phyloP scores from a whole-genome alignment of 2,329 filamentous ascomycete species.

The Neurospora crassa region DNA sequence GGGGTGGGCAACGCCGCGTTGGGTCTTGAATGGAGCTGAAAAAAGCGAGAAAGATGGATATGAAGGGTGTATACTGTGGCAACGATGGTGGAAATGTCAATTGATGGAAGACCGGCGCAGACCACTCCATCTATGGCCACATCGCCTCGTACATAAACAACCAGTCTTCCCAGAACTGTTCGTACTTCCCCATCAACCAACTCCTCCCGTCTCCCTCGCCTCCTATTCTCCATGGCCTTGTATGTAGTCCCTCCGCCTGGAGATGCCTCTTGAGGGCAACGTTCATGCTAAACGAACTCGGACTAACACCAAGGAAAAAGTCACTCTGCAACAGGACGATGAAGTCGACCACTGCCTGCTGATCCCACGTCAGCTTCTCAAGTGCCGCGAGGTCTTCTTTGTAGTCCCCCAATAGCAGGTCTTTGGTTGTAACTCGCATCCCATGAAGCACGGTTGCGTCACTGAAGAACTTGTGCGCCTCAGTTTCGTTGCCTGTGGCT shows the following conservation, averaged over 20 bases:
- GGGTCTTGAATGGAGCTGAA: not conserved
- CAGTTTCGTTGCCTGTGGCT: slow-evolving; percentile 34
- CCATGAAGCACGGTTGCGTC: slow-evolving; percentile 23
- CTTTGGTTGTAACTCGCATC: slow-evolving; percentile 29
- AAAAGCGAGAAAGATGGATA: not conserved
- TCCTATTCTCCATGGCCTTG: slow-evolving; percentile 33
- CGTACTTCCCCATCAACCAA: slow-evolving; percentile 33
- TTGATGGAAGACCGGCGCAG: not conserved
- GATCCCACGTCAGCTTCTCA: slow-evolving; percentile 31
- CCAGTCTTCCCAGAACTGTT: slow-evolving; percentile 38
- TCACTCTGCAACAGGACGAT: slow-evolving; percentile 29
- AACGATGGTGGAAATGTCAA: not conserved
- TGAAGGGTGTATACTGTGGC: not conserved
- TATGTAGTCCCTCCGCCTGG: slow-evolving; percentile 28
- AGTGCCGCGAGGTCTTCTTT: slow-evolving; percentile 24
- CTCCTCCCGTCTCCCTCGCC: slow-evolving; percentile 32
- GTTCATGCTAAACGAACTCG: slow-evolving; percentile 39
- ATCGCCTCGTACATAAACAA: slow-evolving; percentile 37
- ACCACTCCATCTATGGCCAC: slow-evolving; percentile 24
- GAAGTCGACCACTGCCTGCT: slow-evolving; percentile 34
- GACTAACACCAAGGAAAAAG: slow-evolving; percentile 35
- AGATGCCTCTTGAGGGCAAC: slow-evolving; percentile 36
- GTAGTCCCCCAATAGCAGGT: slow-evolving; percentile 23
- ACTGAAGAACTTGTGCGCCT: slow-evolving; percentile 28
- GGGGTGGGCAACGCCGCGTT: not conserved